These are phyloP conservation scores for Pleurotus cornucopiae DNA, from an alignment of 768 basidiomycete genomes.

Conservation along the genomic window DNA sequence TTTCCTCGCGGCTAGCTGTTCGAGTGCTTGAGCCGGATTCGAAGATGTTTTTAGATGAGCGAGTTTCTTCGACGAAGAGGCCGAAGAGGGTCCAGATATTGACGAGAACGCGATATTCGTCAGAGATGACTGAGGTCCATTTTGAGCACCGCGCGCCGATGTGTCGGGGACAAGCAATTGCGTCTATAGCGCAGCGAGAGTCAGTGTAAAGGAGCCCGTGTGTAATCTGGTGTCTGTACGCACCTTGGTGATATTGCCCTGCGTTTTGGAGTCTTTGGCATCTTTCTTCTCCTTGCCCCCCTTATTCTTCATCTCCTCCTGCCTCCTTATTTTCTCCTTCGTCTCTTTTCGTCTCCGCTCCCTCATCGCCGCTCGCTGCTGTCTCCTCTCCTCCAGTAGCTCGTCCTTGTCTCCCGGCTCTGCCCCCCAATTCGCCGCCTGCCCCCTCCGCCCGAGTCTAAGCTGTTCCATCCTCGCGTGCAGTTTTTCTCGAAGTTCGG, in stretches of 20 bases:
- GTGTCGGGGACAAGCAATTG: conserved; percentile 70
- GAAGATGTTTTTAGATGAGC: conserved; percentile 64
- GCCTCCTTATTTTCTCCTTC: conserved; percentile 71
- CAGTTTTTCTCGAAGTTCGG: conserved; percentile 64
- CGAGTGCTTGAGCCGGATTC: conserved; percentile 83
- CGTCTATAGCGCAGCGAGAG: conserved; percentile 33
- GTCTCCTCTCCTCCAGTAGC: conserved; percentile 74
- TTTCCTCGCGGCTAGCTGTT: conserved; percentile 72
- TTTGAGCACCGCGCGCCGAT: conserved; percentile 19
- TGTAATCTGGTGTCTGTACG: conserved; percentile 9
- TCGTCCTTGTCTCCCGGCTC: conserved; percentile 72
- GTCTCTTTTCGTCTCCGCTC: conserved; percentile 85
- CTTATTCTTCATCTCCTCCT: conserved; percentile 55
- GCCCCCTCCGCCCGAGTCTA: conserved; percentile 37
- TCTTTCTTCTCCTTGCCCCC: conserved; percentile 47
- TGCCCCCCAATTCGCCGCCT: conserved; percentile 17
- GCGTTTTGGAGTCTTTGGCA: conserved; percentile 28
- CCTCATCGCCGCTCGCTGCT: conserved; percentile 74
- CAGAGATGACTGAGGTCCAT: conserved; percentile 34
- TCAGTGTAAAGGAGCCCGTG: not conserved
- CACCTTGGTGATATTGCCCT: conserved; percentile 54
- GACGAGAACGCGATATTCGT: conserved; percentile 70
- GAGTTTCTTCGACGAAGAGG: conserved; percentile 44
- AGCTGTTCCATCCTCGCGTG: conserved; percentile 72
- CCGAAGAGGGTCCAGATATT: conserved; percentile 47